Evolutionary conservation across 257 asterid species (phyloP), one percentile per base, ranked within the genome.

Genomic region (Solanum ossicruentum): DNA sequence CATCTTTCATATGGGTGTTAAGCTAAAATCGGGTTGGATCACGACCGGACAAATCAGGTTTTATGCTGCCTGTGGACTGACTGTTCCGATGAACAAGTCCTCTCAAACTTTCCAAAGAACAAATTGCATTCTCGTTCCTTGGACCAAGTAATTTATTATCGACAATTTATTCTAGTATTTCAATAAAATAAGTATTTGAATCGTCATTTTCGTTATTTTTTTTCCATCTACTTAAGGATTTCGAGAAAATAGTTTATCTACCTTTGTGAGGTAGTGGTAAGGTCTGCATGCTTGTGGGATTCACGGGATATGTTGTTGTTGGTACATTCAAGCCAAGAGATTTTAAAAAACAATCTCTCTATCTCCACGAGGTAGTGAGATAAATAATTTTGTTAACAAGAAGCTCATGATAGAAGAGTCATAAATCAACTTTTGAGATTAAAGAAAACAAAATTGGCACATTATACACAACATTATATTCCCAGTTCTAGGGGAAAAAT

Each of bases 11-110:
- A 4, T 95, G 18, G 81, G 92, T 13, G 55, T 81, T 12, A 69
- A 96, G 58, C 60, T 93, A 82, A 93, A 89, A 87, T 90, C 92
- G n/a, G 80, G 87, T 75, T 86, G 90, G 87, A 84, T 93, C 82
- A 93, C 87, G 54, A 84, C 93, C 3, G 58, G 88, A 13, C 91
- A 56, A 54, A 60, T 93, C 7, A 95, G 89, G 90, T 93, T 97
- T 61, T 89, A 86, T 89, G 93, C 89, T 66, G 91, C 89, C 52
- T 95, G 98, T 82, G 90, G 88, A 70, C 67, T 95, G 90, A 84
- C 77, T 83, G 84, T 95, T 47, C 98, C 97, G 18, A 71, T 20
- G 7, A 93, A 92, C n/a, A 84, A 83, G 81, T 88, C 90, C 3
- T 36, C 93, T 5, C 84, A 83, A 0, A 85, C 39, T 73, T 92